These are phyloP conservation scores for Chimonanthus praecox DNA, from an alignment of 164 flowering plant genomes.

Conservation along the genomic window DNA sequence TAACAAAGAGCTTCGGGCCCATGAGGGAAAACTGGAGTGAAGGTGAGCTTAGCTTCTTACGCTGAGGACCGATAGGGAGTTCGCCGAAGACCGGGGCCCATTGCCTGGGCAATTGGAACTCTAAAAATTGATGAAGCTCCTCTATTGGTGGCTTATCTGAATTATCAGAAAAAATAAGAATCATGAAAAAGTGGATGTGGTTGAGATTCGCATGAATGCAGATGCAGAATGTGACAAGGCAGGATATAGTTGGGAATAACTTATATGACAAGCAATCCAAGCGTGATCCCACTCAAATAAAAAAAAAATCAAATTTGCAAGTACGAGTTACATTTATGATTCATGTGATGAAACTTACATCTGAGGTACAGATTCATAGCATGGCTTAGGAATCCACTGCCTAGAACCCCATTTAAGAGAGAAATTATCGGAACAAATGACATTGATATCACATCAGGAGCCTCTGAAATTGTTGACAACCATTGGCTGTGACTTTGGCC, in stretches of 20 bases:
- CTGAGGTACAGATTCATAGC: constrained; percentile 86
- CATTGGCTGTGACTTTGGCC: constrained; percentile 66
- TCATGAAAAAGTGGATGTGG: no score
- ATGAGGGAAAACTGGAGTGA: constrained; percentile 64
- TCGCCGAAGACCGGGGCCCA: constrained; percentile 91
- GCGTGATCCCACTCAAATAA: no score
- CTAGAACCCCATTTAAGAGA: no score
- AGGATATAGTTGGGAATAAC: no score
- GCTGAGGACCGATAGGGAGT: constrained; percentile 62
- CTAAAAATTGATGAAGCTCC: constrained; percentile 32
- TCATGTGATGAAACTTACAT: constrained; percentile 47
- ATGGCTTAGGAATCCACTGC: constrained; percentile 46
- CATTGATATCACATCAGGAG: constrained; percentile 85
- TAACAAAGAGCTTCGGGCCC: constrained; percentile 79
- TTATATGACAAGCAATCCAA: no score
- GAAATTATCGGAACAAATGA: constrained; percentile 71
- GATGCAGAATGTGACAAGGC: no score
- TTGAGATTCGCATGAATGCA: no score
- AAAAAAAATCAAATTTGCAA: no score
- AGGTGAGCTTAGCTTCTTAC: constrained; percentile 51
- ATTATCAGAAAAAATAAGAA: not conserved
- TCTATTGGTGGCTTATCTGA: constrained; percentile 90
- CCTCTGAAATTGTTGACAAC: constrained; percentile 74
- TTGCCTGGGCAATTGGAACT: constrained; percentile 6
- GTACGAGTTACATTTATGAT: no score